Base-by-base conservation (phyloP, 371 early-diverging fungal genomes). In the Thermomucor indicae-seudaticae region DNA sequence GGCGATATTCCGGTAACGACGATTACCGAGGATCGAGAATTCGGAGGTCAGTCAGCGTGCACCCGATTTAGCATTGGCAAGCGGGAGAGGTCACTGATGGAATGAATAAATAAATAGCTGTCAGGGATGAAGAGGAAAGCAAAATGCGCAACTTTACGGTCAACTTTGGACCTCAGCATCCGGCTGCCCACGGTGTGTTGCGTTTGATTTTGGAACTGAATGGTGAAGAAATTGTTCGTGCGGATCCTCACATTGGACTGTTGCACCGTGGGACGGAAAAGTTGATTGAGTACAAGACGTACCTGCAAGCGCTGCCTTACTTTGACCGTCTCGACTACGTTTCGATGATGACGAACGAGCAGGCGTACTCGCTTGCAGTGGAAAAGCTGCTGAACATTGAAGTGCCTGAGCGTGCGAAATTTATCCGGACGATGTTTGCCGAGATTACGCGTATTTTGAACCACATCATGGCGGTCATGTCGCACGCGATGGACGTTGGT, bases 131-230 rank as follows among this genome's bases (percentile, higher is more conserved):
- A 38, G 80, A 79, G 24, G 84, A 81, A 42, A 71, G 72, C 52
- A 80, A 75, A 57, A 58, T 80, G 58, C 80, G 80, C 55, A 81
- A 88, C 61, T 92, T 86, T 69, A 91, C 96, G 31, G 83, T 98
- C 79, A 98, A 98, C 81, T 96, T 98, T 74, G 98, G 98, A 46
- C 98, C 98, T 38, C 97, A 98, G 79, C 98, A 98, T 82, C 98
- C 98, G 24, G 98, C 98, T 34, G 98, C 98, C 49, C 98, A 98
- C 90, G 98, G 98, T 64, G 98, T 98, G 67, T 80, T 98, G 69
- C 93, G 98, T 61, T 68, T 98, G 64, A 93, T 98, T 70, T 68
- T 96, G 64, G 97, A 96, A 68, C 72, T 98, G 49, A 81, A 86
- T 51, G 98, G 97, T 52, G 97, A 96, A 72, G 85, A 87, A 57